Conservation (phyloP, 2,329 filamentous ascomycete species). For the Sclerotinia trifoliorum region DNA sequence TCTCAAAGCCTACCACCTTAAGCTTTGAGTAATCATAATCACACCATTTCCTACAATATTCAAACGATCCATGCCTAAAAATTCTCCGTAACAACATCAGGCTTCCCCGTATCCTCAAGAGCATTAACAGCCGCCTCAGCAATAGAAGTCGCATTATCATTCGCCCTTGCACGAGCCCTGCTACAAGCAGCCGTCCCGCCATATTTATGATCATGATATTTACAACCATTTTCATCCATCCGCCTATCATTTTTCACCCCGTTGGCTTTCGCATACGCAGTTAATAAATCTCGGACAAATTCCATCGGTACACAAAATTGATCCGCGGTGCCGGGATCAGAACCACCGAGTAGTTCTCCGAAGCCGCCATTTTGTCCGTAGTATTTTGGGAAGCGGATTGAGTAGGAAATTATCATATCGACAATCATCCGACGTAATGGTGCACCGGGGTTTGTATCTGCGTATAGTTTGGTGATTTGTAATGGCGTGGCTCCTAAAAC, state of each 20-base stretch:
- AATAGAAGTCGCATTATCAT: background rate
- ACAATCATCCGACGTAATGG: background rate
- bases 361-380: background rate
- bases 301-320: background rate
- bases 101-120: no score
- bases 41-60: background rate
- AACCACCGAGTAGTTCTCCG: background rate
- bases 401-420: background rate
- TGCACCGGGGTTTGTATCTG: background rate
- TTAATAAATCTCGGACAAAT: background rate
- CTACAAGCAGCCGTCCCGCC: background rate
- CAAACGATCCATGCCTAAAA: background rate
- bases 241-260: no score
- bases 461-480: background rate
- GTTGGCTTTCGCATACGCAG: background rate
- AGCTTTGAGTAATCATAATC: no score
- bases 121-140: background rate
- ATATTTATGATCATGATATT: background rate
- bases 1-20: no score
- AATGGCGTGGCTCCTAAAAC: background rate
- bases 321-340: accelerated
- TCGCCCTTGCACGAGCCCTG: background rate
- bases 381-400: background rate
- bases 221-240: background rate
- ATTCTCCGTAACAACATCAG: background rate